Evolutionary conservation across 1,284 basidiomycete species (phyloP).

Genomic region (Laetiporus sulphureus): DNA sequence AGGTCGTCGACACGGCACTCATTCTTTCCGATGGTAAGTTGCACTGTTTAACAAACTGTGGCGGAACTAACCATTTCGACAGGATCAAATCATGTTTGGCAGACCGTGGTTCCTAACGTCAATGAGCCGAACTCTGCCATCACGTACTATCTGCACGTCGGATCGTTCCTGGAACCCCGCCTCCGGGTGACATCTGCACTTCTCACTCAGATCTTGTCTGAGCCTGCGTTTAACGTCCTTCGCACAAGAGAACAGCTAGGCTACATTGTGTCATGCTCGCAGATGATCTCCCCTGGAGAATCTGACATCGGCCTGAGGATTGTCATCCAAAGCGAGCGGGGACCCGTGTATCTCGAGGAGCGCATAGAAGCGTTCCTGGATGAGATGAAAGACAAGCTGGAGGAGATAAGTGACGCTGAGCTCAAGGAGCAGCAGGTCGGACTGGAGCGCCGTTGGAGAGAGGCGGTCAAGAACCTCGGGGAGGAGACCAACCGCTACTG

Average conservation of each 20-base stretch:
- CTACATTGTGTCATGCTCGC: conserved; percentile 72
- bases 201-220: conserved; percentile 73
- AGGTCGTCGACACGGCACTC: conserved; percentile 59
- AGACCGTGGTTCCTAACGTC: conserved; percentile 71
- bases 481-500: conserved; percentile 66
- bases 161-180: conserved; percentile 50
- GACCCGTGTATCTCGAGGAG: conserved; percentile 79
- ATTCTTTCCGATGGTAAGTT: conserved; percentile 57
- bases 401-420: conserved; percentile 44
- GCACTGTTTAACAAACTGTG: background rate
- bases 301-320: conserved; percentile 81
- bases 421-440: conserved; percentile 51
- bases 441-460: conserved; percentile 61
- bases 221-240: conserved; percentile 91
- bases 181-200: conserved; percentile 54
- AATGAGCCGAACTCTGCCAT: conserved; percentile 86
- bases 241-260: conserved; percentile 98
- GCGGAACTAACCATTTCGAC: conserved; percentile 9
- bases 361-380: conserved; percentile 87
- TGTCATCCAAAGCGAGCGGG: conserved; percentile 86
- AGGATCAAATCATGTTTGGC: conserved; percentile 73
- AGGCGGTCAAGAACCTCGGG: conserved; percentile 65
- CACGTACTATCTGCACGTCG: conserved; percentile 76
- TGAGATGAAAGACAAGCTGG: conserved; percentile 44
- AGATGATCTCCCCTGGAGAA: conserved; percentile 49